Evolutionary conservation across 2,329 filamentous ascomycete species (phyloP).

Genomic region (Aspergillus floridensis): DNA sequence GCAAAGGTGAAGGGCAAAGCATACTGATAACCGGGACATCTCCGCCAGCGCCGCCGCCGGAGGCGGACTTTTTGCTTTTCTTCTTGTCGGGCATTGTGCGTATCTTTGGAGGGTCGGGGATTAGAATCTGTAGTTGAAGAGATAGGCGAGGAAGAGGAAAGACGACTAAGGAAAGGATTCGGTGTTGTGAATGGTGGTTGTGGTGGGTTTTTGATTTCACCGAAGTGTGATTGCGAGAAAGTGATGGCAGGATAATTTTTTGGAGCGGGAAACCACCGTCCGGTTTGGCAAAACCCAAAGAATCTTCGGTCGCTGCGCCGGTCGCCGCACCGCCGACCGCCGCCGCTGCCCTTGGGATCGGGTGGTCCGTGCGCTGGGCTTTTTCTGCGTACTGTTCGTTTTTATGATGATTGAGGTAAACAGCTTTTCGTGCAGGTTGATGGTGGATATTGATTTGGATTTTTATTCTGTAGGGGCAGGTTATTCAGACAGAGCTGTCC

Average conservation of each 20-base stretch:
- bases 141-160: no score
- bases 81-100: slow-evolving; percentile 39
- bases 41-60: slow-evolving; percentile 29
- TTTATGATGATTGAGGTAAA: no score
- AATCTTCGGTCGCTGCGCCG: slow-evolving; percentile 19
- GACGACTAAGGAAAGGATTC: no score
- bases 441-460: no score
- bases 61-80: slow-evolving; percentile 36
- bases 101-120: neutral
- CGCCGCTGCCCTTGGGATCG: neutral
- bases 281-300: slow-evolving; percentile 15
- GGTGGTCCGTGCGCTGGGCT: no score
- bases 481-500: no score
- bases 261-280: slow-evolving; percentile 1
- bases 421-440: no score
- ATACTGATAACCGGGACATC: slow-evolving; percentile 40
- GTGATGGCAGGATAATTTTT: slow-evolving; percentile 19
- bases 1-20: slow-evolving; percentile 12
- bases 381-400: no score
- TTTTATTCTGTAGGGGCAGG: no score
- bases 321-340: slow-evolving; percentile 7
- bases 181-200: no score
- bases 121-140: no score
- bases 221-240: neutral
- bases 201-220: neutral